Conservation (phyloP, 2,329 filamentous ascomycete species). For the Paraphaeosphaeria sporulosa region DNA sequence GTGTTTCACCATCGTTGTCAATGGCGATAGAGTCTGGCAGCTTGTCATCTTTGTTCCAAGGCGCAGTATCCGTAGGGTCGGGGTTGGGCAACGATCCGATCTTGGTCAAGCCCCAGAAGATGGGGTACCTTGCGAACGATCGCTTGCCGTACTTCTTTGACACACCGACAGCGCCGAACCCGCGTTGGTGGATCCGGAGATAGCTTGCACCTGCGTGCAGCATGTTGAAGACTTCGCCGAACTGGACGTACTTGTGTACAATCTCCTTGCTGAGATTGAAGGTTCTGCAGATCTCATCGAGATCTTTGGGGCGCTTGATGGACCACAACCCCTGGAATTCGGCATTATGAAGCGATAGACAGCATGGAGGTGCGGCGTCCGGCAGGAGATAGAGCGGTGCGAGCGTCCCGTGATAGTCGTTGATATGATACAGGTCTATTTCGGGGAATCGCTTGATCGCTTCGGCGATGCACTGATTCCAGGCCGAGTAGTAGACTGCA, state of each 20-base stretch:
- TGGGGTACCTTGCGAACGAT: slow-evolving; percentile 71
- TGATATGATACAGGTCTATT: slow-evolving; percentile 71
- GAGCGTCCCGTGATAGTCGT: slow-evolving; percentile 68
- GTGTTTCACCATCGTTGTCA: slow-evolving; percentile 63
- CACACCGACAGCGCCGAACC: slow-evolving; percentile 72
- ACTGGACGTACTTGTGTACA: slow-evolving; percentile 69
- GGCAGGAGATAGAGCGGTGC: slow-evolving; percentile 72
- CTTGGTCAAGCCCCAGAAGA: slow-evolving; percentile 72
- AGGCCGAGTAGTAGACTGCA: slow-evolving; percentile 73
- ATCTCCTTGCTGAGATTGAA: slow-evolving; percentile 67
- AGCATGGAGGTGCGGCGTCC: slow-evolving; percentile 67
- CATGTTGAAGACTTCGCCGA: slow-evolving; percentile 73
- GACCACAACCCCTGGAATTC: slow-evolving; percentile 75
- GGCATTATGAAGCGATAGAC: slow-evolving; percentile 72
- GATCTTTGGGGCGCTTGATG: slow-evolving; percentile 68
- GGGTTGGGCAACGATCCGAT: slow-evolving; percentile 69
- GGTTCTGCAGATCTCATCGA: slow-evolving; percentile 69
- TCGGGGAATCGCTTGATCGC: slow-evolving; percentile 67
- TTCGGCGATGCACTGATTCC: slow-evolving; percentile 74
- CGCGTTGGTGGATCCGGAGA: slow-evolving; percentile 70
- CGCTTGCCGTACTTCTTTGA: slow-evolving; percentile 74
- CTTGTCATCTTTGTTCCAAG: slow-evolving; percentile 64
- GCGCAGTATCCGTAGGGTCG: slow-evolving; percentile 69
- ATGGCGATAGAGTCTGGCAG: slow-evolving; percentile 60
- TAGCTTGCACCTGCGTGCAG: slow-evolving; percentile 72